Conservation (phyloP, 169 alveolate genomes). For the Theileria annulata region DNA sequence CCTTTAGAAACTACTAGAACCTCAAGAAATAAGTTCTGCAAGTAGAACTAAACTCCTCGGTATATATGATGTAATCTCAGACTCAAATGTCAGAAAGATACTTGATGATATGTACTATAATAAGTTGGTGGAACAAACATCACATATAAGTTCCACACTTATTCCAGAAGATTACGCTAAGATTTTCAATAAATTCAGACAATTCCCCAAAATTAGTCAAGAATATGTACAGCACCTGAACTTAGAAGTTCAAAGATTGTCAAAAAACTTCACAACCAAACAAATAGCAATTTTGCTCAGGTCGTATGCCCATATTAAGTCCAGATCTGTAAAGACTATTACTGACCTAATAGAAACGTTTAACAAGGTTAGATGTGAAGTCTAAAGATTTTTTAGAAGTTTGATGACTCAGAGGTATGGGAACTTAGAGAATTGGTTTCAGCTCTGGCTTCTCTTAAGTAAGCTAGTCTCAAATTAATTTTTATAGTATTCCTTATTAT, state of each 20-base stretch:
- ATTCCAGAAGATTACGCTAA: slow-evolving; percentile 52
- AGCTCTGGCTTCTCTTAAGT: slow-evolving; percentile 46
- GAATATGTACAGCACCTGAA: slow-evolving; percentile 27
- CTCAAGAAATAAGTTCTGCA: slow-evolving; percentile 31
- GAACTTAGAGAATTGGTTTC: slow-evolving; percentile 51
- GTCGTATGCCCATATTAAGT: slow-evolving; percentile 31
- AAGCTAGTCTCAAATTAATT: background rate
- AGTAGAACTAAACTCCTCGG: slow-evolving; percentile 23
- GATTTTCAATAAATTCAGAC: slow-evolving; percentile 7
- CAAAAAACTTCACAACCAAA: slow-evolving; percentile 29
- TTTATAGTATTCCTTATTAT: background rate
- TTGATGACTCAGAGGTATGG: slow-evolving; percentile 47
- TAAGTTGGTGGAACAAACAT: slow-evolving; percentile 36
- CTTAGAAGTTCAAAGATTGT: slow-evolving; percentile 27
- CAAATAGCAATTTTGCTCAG: slow-evolving; percentile 46
- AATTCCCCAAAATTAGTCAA: background rate
- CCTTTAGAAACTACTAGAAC: slow-evolving; percentile 29
- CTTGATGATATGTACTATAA: slow-evolving; percentile 31
- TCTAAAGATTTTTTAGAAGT: slow-evolving; percentile 2
- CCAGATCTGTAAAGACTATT: slow-evolving; percentile 47
- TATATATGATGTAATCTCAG: slow-evolving; percentile 25
- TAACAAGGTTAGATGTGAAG: slow-evolving; percentile 29
- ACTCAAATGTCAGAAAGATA: slow-evolving; percentile 5
- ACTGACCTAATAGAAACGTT: slow-evolving; percentile 37
- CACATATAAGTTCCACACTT: slow-evolving; percentile 16